These are phyloP conservation scores for Macroventuria anomochaeta DNA, from an alignment of 2,329 filamentous ascomycete genomes.

Conservation along the genomic window DNA sequence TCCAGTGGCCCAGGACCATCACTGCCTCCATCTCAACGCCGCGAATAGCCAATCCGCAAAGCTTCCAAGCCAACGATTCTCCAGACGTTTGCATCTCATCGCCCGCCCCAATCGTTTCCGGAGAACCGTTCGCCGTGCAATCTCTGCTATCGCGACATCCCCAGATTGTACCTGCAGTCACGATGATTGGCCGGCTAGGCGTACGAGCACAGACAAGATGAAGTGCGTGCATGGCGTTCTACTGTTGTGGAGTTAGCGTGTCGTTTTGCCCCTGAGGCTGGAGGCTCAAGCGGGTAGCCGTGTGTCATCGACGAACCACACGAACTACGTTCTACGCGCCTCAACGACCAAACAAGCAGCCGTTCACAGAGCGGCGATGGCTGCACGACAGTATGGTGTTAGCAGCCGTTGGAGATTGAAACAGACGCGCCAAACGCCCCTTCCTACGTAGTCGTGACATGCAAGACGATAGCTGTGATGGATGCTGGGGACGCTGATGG, in stretches of 20 bases:
- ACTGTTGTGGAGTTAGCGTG: slow-evolving; percentile 12
- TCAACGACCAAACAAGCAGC: neutral
- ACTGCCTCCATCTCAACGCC: neutral
- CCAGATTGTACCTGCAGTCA: neutral
- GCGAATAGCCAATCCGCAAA: neutral
- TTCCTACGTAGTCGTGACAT: no score
- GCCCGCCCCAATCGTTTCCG: no score
- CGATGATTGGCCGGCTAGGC: neutral
- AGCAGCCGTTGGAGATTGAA: neutral
- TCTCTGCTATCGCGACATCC: slow-evolving; percentile 4
- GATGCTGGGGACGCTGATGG: neutral
- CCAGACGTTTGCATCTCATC: neutral
- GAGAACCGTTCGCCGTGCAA: neutral
- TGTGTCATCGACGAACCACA: neutral
- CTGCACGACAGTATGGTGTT: neutral
- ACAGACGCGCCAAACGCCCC: no score
- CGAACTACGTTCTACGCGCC: neutral
- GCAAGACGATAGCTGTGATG: no score
- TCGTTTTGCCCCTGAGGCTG: slow-evolving; percentile 13
- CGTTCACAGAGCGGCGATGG: neutral
- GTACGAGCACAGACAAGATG: slow-evolving; percentile 3
- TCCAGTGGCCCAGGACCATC: neutral
- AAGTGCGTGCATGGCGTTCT: slow-evolving; percentile 7
- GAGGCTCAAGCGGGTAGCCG: slow-evolving; percentile 12
- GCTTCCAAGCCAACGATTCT: neutral